Evolutionary conservation across 345 rosid species (phyloP), one percentile per base, ranked within the genome.

Genomic region (Firmiana major): DNA sequence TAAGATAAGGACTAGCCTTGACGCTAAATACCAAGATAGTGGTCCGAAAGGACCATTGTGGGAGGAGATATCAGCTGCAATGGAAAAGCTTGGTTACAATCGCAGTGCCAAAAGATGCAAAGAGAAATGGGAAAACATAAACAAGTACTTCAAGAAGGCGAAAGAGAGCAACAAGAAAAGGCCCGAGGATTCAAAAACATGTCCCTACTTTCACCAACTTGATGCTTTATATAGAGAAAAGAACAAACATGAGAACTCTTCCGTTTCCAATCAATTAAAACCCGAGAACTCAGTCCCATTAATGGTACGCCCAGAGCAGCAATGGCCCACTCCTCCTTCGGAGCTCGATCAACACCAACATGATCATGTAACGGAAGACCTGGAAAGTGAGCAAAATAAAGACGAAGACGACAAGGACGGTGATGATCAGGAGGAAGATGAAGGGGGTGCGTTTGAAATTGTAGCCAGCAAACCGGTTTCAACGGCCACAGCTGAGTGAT

Each of bases 91-190:
- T 34, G 97, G 97, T 19, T 90, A 90, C 85, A 88, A 87, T 54
- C 75, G 97, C 9, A 91, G 69, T 81, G 77, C 97, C 22, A 90
- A 91, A 76, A 85, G 93, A 78, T 91, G 96, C 87, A 91, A 91
- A 77, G 96, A 91, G 82, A 91, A 91, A 71, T 91, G 92, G 97
- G 97, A 91, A 75, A 91, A 91, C 84, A 91, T 91, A 5, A 91
- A 91, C 84, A 91, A 91, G 76, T 91, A 91, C 73, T 91, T 86
- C 90, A 91, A 91, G 89, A 91, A 87, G 80, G 97, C 88, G 65
- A 91, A 89, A 71, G 96, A 91, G 77, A 90, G 93, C 84, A 89
- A 82, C 87, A 89, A 85, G 83, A 85, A 81, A 83, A 86, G 97
- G 65, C 93, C 91, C 0, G 87, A 89, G 75, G 96, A 89, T 76